Evolutionary conservation across 768 basidiomycete species (phyloP).

Genomic region (Boletellus sp.): DNA sequence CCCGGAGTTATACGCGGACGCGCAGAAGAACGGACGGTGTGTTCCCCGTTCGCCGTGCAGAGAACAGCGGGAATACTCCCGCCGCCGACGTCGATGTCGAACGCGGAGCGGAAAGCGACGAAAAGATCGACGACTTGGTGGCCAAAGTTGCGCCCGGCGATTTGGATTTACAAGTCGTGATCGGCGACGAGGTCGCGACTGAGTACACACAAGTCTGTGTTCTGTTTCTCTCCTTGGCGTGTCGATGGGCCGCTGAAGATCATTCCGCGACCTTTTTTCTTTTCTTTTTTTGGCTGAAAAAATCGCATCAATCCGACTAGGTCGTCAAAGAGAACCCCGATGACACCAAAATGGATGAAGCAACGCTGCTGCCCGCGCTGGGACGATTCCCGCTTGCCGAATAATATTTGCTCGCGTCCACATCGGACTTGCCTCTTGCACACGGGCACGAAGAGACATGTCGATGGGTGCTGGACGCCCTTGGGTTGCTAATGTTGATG

Average conservation of each 20-base stretch:
- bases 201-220: constrained; percentile 21
- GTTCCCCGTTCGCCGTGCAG: constrained; percentile 32
- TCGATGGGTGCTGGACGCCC: neutral
- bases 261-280: too few species aligned
- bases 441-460: neutral
- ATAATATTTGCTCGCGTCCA: constrained; percentile 30
- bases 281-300: too few species aligned
- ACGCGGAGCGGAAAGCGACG: constrained; percentile 8
- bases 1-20: constrained; percentile 43
- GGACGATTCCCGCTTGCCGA: constrained; percentile 35
- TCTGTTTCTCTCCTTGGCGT: neutral
- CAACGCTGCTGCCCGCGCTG: constrained; percentile 11
- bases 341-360: neutral
- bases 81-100: constrained; percentile 18
- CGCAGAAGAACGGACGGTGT: constrained; percentile 25
- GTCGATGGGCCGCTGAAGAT: constrained; percentile 15
- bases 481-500: neutral
- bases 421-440: neutral
- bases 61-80: neutral
- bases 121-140: neutral
- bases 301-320: constrained; percentile 8
- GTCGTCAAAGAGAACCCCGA: neutral
- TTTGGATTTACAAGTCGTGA: neutral
- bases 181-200: neutral
- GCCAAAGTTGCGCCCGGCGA: neutral